Conservation (phyloP, 78 protist species). For the Dictyostelium citrinum region DNA sequence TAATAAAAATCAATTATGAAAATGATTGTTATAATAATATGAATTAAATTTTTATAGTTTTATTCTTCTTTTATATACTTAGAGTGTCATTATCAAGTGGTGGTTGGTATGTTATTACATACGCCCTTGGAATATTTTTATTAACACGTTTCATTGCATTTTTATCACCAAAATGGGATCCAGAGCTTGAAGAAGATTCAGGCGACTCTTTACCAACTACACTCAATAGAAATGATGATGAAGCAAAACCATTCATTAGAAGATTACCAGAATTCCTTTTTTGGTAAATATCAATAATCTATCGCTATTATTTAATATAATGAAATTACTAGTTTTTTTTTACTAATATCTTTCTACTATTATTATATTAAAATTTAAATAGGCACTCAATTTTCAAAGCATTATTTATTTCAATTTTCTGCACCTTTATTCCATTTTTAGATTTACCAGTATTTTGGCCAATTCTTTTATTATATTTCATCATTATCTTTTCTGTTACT, state of each 20-base stretch:
- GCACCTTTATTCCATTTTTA: slow-evolving; percentile 81
- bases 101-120: slow-evolving; percentile 92
- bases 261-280: slow-evolving; percentile 93
- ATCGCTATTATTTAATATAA: neutral
- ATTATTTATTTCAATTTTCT: slow-evolving; percentile 47
- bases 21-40: neutral
- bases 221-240: slow-evolving; percentile 83
- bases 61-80: slow-evolving; percentile 41
- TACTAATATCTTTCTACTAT: no score
- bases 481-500: slow-evolving; percentile 82
- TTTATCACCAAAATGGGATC: slow-evolving; percentile 92
- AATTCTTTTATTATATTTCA: slow-evolving; percentile 92
- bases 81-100: slow-evolving; percentile 32
- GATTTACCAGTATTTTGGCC: slow-evolving; percentile 98
- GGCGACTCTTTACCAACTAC: slow-evolving; percentile 85
- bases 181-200: slow-evolving; percentile 74
- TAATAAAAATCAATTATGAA: neutral
- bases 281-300: slow-evolving; percentile 82
- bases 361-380: neutral
- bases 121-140: slow-evolving; percentile 94
- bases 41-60: slow-evolving; percentile 1
- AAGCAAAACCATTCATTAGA: slow-evolving; percentile 91
- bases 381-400: slow-evolving; percentile 83
- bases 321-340: no score
- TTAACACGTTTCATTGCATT: slow-evolving; percentile 91